Evolutionary conservation across 1,139 yeast species (phyloP), one percentile per base, ranked within the genome.

Genomic region (Geotrichum aggregatum): DNA sequence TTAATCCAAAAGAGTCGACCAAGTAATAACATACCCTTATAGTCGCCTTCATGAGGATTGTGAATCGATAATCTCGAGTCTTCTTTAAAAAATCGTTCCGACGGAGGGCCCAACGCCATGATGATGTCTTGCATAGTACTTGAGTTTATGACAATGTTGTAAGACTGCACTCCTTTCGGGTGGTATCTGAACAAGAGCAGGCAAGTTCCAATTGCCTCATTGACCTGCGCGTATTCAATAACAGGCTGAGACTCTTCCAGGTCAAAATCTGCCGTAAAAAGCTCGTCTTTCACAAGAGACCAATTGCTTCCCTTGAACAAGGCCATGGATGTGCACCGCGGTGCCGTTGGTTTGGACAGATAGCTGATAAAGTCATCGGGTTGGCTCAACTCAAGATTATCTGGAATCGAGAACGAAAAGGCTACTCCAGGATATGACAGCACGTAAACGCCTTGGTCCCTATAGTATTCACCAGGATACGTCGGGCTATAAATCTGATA

Each of bases 381-480:
- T 8, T 50, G 44, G 8, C 38, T 35, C 7, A 52, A 48, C 13
- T 24, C 44, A 3, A 49, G 53, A 13, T 48, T 54, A 2, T 48
- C 39, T 2, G 59, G 57, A 5, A 63, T 50, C 13, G 52, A 42
- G 39, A 66, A 66, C 11, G 63, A 58, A 54, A 66, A 66, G 5
- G 67, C 62, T 18, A 66, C 58, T 5, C 69, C 70, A n/a, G 70
- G 69, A 52, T 66, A 66, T 3, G 66, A 63, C 16, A 66, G 54
- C 1, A 63, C 53, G 49, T 64, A 66, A 1, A 55, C 46, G 18
- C 54, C 41, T 2, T 56, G 39, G 14, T 50, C 43, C 8, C 18
- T 24, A 14, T 43, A 44, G 33, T 22, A 40, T 22, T 46, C 30
- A 2, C 69, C 69, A 3, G 70, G 68, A 47, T 65, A 66, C 3